These are phyloP conservation scores for Staphylotrichum tortipilum DNA, from an alignment of 495 filamentous ascomycete genomes.

Conservation along the genomic window DNA sequence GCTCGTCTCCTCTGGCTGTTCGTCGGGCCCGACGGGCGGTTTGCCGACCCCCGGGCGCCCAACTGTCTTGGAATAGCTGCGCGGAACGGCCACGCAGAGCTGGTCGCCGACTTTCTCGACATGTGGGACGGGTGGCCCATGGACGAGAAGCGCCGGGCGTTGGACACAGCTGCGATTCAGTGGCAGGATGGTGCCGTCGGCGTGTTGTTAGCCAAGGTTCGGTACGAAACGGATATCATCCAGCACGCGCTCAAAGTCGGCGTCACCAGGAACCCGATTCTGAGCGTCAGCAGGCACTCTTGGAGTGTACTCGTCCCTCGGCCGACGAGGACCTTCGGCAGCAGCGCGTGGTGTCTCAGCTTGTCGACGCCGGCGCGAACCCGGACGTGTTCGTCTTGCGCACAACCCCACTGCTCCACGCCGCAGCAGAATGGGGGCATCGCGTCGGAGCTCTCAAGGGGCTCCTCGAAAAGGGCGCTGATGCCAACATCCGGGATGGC, in stretches of 20 bases:
- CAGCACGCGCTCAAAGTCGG: not conserved
- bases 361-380: not conserved
- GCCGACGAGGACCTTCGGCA: not conserved
- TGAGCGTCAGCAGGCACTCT: not conserved
- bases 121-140: not conserved
- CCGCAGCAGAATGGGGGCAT: not conserved
- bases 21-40: not conserved
- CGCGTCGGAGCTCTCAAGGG: not conserved
- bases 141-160: not conserved
- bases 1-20: not conserved
- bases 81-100: not conserved
- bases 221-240: not conserved
- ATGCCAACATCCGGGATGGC: not conserved
- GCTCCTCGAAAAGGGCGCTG: not conserved
- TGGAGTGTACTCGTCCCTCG: too few relatives aligned
- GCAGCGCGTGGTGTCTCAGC: not conserved
- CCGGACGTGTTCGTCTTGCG: not conserved
- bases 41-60: not conserved
- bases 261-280: not conserved
- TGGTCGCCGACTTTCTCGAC: conserved; percentile 3
- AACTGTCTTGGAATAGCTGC: not conserved
- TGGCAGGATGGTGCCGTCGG: not conserved
- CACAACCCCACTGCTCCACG: not conserved
- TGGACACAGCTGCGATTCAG: not conserved
- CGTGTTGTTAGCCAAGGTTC: not conserved